Evolutionary conservation across 441 rosid genomes (phyloP).

Genomic region (Theobroma grandiflorum): DNA sequence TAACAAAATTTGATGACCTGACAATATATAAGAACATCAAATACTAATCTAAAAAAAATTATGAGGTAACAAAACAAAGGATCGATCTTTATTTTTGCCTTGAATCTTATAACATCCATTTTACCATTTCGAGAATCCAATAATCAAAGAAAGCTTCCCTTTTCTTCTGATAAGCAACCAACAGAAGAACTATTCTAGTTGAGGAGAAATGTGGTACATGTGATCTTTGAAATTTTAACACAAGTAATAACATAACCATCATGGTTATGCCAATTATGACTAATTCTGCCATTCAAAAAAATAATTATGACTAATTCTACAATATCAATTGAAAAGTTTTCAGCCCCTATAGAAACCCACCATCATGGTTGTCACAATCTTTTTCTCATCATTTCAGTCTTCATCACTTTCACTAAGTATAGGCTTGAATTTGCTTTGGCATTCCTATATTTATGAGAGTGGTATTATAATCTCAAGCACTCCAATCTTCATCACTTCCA

Average conservation of each 20-base stretch:
- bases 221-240: neutral
- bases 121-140: too few species aligned
- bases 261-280: neutral
- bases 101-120: too few species aligned
- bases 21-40: too few species aligned
- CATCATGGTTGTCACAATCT: neutral
- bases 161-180: neutral
- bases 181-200: neutral
- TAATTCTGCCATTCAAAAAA: neutral
- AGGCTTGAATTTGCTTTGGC: conserved; percentile 15
- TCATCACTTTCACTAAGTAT: neutral
- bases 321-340: neutral
- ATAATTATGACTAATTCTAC: neutral
- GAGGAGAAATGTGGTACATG: neutral
- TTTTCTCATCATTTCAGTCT: neutral
- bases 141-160: too few species aligned
- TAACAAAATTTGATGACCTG: too few species aligned
- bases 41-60: too few species aligned
- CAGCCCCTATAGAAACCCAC: neutral
- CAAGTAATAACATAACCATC: neutral
- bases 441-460: conserved; percentile 13
- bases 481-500: conserved; percentile 66
- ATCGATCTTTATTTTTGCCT: too few species aligned
- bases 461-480: conserved; percentile 33
- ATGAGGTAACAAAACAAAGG: too few species aligned